These are phyloP conservation scores for Mallotus nudiflorus DNA, from an alignment of 345 rosid species.

Conservation along the genomic window DNA sequence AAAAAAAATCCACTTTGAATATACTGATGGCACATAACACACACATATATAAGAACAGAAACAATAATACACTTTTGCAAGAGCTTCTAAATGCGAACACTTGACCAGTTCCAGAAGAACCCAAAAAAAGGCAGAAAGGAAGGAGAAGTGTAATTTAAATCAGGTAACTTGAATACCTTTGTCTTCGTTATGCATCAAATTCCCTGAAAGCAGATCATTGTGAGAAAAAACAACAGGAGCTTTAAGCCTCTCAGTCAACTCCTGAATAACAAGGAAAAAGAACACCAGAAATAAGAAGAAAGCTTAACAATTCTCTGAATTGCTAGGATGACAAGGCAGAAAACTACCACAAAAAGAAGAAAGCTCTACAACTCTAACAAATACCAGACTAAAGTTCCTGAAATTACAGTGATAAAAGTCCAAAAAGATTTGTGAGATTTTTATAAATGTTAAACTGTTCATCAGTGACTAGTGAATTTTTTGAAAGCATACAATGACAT, in stretches of 20 bases:
- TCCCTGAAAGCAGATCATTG: conserved; percentile 94
- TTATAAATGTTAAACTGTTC: too few relatives aligned
- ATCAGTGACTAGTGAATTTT: too few relatives aligned
- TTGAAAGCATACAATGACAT: too few relatives aligned
- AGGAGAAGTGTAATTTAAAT: background rate
- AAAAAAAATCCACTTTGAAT: too few relatives aligned
- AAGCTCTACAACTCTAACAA: conserved; percentile 7
- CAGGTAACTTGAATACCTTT: conserved; percentile 49
- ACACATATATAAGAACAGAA: background rate
- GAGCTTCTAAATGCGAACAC: background rate
- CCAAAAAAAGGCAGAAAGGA: background rate
- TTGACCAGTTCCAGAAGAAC: background rate
- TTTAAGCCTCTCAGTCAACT: conserved; percentile 64
- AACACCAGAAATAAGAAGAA: conserved; percentile 17
- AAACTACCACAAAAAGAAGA: too few relatives aligned
- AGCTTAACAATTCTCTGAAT: conserved; percentile 3
- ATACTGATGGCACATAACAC: background rate
- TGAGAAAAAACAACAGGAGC: conserved; percentile 91
- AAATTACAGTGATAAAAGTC: background rate
- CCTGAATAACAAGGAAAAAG: conserved; percentile 56
- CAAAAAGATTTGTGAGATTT: too few relatives aligned
- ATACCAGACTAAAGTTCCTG: conserved; percentile 13
- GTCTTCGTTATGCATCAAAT: conserved; percentile 81
- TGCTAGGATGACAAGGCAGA: too few relatives aligned
- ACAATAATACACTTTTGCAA: background rate